Conservation (phyloP, 2,329 filamentous ascomycete species). For the Plenodomus biglobosus region DNA sequence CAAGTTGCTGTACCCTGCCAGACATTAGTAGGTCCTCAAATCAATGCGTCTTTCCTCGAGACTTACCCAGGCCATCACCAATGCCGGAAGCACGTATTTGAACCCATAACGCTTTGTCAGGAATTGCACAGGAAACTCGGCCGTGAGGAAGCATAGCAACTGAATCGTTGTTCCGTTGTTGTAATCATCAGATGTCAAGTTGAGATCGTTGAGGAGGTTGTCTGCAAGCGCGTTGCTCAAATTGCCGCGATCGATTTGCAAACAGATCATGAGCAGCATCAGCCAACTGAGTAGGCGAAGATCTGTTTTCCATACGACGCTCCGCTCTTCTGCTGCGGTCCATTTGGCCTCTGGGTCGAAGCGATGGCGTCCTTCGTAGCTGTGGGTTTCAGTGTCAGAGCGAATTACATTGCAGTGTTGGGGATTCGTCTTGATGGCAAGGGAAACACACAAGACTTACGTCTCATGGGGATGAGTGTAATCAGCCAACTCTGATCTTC, state of each 20-base stretch:
- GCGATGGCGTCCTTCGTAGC: constrained; percentile 57
- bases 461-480: constrained; percentile 49
- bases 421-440: not conserved
- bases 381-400: not conserved
- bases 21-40: too few species aligned
- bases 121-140: constrained; percentile 49
- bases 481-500: constrained; percentile 31
- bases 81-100: constrained; percentile 46
- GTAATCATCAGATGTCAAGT: constrained; percentile 36
- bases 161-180: constrained; percentile 57
- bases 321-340: constrained; percentile 59
- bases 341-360: constrained; percentile 59
- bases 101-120: constrained; percentile 50
- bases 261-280: constrained; percentile 47
- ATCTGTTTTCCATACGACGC: constrained; percentile 54
- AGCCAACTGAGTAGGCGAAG: constrained; percentile 32
- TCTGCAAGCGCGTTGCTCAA: constrained; percentile 40
- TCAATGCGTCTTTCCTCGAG: too few species aligned
- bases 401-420: not conserved
- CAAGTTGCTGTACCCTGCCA: constrained; percentile 54
- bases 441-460: constrained; percentile 38
- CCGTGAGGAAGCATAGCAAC: constrained; percentile 76
- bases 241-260: constrained; percentile 54
- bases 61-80: constrained; percentile 51
- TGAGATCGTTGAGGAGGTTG: constrained; percentile 33